phyloP scores from a whole-genome alignment of 352 stramenopile species.

The Phytophthora citrophthora region DNA sequence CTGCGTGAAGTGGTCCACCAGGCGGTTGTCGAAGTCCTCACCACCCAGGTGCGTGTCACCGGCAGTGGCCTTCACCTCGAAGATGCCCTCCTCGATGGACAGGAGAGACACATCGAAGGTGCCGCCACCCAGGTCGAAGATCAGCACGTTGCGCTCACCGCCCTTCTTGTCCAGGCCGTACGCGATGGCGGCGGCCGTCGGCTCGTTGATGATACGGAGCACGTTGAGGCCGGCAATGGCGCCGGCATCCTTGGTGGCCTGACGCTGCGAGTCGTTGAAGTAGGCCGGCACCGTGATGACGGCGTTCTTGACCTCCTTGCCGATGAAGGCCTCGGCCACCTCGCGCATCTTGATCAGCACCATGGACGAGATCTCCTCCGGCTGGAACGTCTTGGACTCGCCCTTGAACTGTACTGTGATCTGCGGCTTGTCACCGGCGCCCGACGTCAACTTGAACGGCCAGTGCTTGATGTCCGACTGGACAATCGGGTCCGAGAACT shows the following conservation, averaged over 20 bases:
- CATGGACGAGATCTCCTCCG: conserved; percentile 85
- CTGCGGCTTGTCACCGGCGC: conserved; percentile 68
- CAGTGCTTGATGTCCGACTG: conserved; percentile 81
- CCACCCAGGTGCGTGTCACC: conserved; percentile 94
- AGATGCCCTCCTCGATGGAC: conserved; percentile 95
- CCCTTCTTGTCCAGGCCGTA: conserved; percentile 97
- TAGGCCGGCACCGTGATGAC: conserved; percentile 98
- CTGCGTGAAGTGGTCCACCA: conserved; percentile 93
- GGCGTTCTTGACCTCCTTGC: conserved; percentile 63
- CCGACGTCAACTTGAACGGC: conserved; percentile 70
- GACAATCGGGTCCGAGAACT: conserved; percentile 92
- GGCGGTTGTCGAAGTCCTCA: conserved; percentile 94
- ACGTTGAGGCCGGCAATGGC: conserved; percentile 92
- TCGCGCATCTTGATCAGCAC: conserved; percentile 80
- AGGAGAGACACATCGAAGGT: conserved; percentile 95
- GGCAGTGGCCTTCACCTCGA: conserved; percentile 95
- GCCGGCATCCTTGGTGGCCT: conserved; percentile 90
- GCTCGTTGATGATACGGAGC: conserved; percentile 96
- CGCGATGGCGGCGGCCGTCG: conserved; percentile 90
- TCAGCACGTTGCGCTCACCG: conserved; percentile 94
- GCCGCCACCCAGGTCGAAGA: conserved; percentile 95
- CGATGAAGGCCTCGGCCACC: conserved; percentile 70
- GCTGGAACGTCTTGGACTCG: conserved; percentile 68
- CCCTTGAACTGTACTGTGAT: conserved; percentile 80
- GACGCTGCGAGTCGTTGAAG: conserved; percentile 88